Evolutionary conservation across 2,329 filamentous ascomycete genomes (phyloP).

Genomic region (Cladosporium halotolerans): DNA sequence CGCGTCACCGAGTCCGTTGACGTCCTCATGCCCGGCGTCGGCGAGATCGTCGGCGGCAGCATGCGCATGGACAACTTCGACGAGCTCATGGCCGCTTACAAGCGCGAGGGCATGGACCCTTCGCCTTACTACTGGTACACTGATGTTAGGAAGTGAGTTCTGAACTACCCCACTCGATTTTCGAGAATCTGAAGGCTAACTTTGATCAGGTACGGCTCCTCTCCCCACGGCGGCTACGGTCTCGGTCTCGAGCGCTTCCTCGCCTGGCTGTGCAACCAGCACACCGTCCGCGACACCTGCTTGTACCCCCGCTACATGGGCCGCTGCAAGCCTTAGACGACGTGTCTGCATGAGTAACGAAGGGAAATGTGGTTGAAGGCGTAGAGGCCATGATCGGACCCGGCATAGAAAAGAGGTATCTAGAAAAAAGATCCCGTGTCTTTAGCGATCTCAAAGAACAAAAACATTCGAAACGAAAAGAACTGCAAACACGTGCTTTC

Average conservation of each 20-base stretch:
- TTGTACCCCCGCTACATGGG: constrained; percentile 77
- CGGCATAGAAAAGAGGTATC: too few species aligned
- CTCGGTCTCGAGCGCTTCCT: constrained; percentile 80
- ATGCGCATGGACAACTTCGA: constrained; percentile 95
- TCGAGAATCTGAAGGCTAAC: constrained; percentile 34
- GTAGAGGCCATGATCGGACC: too few species aligned
- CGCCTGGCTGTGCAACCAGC: constrained; percentile 61
- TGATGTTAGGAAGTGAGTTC: constrained; percentile 70
- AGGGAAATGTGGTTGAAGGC: too few species aligned
- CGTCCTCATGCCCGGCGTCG: constrained; percentile 81
- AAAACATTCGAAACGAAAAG: too few species aligned
- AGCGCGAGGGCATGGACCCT: constrained; percentile 77
- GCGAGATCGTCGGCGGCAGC: constrained; percentile 91
- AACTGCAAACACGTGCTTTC: too few species aligned
- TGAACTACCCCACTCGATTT: constrained; percentile 30
- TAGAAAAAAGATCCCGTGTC: too few species aligned
- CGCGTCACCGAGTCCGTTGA: constrained; percentile 93
- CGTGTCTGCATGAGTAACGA: too few species aligned
- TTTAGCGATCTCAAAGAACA: too few species aligned
- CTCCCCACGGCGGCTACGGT: constrained; percentile 88
- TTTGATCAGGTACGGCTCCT: constrained; percentile 69
- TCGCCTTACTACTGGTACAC: constrained; percentile 97
- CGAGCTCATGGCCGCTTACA: constrained; percentile 81
- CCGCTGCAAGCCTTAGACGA: constrained; percentile 62
- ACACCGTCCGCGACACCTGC: constrained; percentile 62